phyloP scores from a whole-genome alignment of 148 eudicot genomes.

The Rhododendron mucronatum region DNA sequence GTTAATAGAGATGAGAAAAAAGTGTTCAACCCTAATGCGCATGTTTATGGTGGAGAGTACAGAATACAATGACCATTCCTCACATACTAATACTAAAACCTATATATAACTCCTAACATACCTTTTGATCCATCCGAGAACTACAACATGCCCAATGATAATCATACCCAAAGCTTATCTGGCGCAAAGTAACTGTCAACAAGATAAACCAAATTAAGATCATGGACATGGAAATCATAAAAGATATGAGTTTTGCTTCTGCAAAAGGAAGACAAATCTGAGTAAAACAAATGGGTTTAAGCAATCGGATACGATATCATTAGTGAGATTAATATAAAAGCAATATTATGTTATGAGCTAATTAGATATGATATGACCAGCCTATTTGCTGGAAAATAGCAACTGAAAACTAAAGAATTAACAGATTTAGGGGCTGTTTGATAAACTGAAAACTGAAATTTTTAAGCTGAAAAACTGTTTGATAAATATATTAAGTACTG shows the following conservation, averaged over 20 bases:
- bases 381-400: background rate
- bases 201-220: conserved; percentile 8
- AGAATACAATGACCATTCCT: background rate
- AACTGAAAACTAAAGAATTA: background rate
- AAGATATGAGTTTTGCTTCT: background rate
- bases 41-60: background rate
- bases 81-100: background rate
- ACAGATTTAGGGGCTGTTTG: too few species aligned
- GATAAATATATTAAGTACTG: too few species aligned
- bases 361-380: background rate
- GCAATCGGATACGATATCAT: background rate
- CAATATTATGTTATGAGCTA: conserved; percentile 8
- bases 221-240: background rate
- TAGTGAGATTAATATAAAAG: background rate
- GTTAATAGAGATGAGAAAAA: background rate
- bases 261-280: background rate
- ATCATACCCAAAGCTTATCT: conserved; percentile 90
- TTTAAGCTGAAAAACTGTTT: too few species aligned
- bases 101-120: conserved; percentile 13
- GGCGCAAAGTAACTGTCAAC: conserved; percentile 65
- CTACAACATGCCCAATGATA: conserved; percentile 71
- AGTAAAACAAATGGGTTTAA: background rate
- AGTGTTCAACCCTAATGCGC: background rate
- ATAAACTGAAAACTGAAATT: too few species aligned
- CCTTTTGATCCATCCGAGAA: conserved; percentile 68